Evolutionary conservation across 768 basidiomycete species (phyloP), one percentile per base, ranked within the genome.

Genomic region (Amanita muscaria): DNA sequence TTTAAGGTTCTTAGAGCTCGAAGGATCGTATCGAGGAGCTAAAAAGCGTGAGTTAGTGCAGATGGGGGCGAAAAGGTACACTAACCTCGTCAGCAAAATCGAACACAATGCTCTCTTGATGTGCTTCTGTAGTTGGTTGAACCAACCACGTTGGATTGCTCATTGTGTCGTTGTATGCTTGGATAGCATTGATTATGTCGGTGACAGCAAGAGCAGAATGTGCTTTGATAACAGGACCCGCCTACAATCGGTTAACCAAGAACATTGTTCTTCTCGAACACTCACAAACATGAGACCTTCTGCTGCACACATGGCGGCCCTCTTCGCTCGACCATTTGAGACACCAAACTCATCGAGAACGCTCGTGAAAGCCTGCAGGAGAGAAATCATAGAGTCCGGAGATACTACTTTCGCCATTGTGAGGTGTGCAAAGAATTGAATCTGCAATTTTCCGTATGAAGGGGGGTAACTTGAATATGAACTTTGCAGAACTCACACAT

Each of bases 351-450:
- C 90, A 55, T 91, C 88, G 15, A 96, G 68, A 3, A 94, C 93
- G 1, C 83, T 72, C 2, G 81, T 79, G 59, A 96, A 88, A 0
- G 91, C 85, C 51, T 83, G 80, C 19, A 96, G 72, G 22, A 96
- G 76, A 5, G 79, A 73, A 34, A 85, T 67, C 71, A 97, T 77
- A 2, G 92, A 93, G 7, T 81, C 75, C 0, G 79, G 60, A 2
- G 87, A 80, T 40, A 97, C 74, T 1, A 93, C 64, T 44, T 75
- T 74, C 1, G 88, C 79, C 2, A 83, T 72, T 23, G 88, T 83
- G 36, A 96, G 64, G 56, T 93, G 87, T 1, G 92, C 84, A 57
- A 98, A 96, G 61, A 98, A 88, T 49, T 91, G 88, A 11, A 97
- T 83, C 93, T 98, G 19, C 39, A 30, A 56, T 50, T 49, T n/a